Conservation (phyloP, 768 basidiomycete genomes). For the Phaeotremella fagi region DNA sequence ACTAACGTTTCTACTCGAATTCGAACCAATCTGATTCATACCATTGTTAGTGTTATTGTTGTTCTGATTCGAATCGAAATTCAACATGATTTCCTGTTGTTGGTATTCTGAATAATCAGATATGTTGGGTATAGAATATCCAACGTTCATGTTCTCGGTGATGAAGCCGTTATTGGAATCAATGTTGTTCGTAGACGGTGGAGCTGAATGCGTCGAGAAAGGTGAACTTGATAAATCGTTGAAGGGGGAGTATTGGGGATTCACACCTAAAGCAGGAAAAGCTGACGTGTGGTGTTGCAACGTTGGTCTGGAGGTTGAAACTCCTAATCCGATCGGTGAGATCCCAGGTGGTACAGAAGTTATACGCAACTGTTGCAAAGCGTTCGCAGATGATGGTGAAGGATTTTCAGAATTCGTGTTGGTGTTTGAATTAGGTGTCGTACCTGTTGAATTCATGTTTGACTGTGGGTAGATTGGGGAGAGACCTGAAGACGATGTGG, state of each 20-base stretch:
- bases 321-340: background rate
- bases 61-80: too few relatives aligned
- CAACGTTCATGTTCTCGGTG: too few relatives aligned
- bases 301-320: background rate
- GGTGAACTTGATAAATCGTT: background rate
- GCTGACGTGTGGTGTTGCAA: background rate
- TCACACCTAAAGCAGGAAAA: background rate
- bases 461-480: background rate
- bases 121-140: too few relatives aligned
- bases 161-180: too few relatives aligned
- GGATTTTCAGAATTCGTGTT: background rate
- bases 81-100: too few relatives aligned
- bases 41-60: too few relatives aligned
- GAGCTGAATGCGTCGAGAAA: background rate
- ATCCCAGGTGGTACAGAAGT: background rate
- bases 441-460: background rate
- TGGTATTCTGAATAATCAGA: too few relatives aligned
- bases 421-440: background rate
- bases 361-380: background rate
- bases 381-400: background rate
- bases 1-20: too few relatives aligned
- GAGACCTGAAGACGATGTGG: background rate
- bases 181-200: background rate
- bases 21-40: too few relatives aligned
- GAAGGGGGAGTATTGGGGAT: background rate